Conservation (phyloP, 306 rosid species). For the Citrullus amarus region DNA sequence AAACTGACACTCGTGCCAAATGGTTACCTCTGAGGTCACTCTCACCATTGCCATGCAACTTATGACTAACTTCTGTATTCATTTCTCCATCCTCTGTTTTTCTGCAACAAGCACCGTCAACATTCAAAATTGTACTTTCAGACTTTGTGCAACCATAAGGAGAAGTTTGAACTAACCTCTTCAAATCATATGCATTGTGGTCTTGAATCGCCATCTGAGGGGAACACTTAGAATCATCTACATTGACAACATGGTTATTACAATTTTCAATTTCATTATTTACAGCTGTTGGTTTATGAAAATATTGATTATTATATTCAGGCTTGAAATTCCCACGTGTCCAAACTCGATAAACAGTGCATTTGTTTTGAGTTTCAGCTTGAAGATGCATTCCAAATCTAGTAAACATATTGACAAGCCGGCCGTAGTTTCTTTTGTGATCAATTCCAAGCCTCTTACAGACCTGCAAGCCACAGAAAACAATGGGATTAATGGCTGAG, state of each 20-base stretch:
- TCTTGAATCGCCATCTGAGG: too few relatives aligned
- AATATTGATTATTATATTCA: slow-evolving; percentile 24
- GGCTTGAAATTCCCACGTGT: slow-evolving; percentile 51
- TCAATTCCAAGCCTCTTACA: slow-evolving; percentile 70
- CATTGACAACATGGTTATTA: slow-evolving; percentile 14
- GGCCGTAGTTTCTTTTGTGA: slow-evolving; percentile 48
- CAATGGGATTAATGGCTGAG: neutral
- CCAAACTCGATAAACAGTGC: slow-evolving; percentile 57
- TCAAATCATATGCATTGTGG: too few relatives aligned
- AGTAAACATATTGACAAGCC: slow-evolving; percentile 46
- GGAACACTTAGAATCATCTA: slow-evolving; percentile 7
- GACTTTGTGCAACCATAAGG: slow-evolving; percentile 20
- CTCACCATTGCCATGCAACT: slow-evolving; percentile 23
- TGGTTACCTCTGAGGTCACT: slow-evolving; percentile 9
- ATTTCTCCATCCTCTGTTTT: slow-evolving; percentile 20
- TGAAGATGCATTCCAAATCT: slow-evolving; percentile 69
- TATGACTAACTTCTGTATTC: slow-evolving; percentile 23
- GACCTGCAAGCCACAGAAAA: slow-evolving; percentile 35
- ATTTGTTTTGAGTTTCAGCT: slow-evolving; percentile 51
- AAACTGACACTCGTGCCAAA: slow-evolving; percentile 18
- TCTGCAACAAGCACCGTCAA: slow-evolving; percentile 17
- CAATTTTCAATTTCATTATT: slow-evolving; percentile 24
- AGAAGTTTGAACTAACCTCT: slow-evolving; percentile 21
- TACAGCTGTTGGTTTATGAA: slow-evolving; percentile 16
- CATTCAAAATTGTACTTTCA: slow-evolving; percentile 10